Evolutionary conservation across 2,329 filamentous ascomycete genomes (phyloP).

Genomic region (Beauveria pseudobassiana): DNA sequence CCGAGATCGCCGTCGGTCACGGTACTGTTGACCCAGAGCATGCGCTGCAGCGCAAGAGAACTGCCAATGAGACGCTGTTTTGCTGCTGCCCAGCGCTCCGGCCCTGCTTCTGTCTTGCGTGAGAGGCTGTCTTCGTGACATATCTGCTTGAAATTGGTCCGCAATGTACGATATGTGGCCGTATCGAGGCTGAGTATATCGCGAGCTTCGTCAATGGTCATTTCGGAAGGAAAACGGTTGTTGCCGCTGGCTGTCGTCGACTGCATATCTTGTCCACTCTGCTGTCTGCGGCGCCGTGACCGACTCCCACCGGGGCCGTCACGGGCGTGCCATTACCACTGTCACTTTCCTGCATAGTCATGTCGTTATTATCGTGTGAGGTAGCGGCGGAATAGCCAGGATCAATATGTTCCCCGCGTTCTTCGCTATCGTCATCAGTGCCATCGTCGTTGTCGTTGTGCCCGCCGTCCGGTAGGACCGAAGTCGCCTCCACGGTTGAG

Average conservation of each 20-base stretch:
- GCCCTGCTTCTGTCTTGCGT: constrained; percentile 70
- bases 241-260: constrained; percentile 61
- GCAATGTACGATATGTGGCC: constrained; percentile 54
- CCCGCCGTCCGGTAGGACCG: constrained; percentile 35
- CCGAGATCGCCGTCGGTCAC: constrained; percentile 24
- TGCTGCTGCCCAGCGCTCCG: constrained; percentile 63
- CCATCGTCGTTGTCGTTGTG: constrained; percentile 10
- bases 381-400: background rate
- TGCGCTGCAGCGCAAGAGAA: constrained; percentile 53
- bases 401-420: background rate
- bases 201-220: constrained; percentile 72
- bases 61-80: constrained; percentile 62
- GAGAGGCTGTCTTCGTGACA: constrained; percentile 59
- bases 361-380: background rate
- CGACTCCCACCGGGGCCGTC: constrained; percentile 8
- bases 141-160: constrained; percentile 61
- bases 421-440: background rate
- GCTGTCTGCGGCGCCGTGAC: constrained; percentile 36
- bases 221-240: constrained; percentile 74
- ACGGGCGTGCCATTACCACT: background rate
- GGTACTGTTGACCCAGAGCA: constrained; percentile 39
- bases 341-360: background rate
- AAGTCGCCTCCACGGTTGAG: constrained; percentile 22
- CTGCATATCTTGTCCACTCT: constrained; percentile 58
- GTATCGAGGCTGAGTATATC: constrained; percentile 58